Percentiles rank a stretch among this genome's conserved stretches.
phyloP scores from a whole-genome alignment of 495 filamentous ascomycete genomes.

The Opeltia flavorubescens region DNA sequence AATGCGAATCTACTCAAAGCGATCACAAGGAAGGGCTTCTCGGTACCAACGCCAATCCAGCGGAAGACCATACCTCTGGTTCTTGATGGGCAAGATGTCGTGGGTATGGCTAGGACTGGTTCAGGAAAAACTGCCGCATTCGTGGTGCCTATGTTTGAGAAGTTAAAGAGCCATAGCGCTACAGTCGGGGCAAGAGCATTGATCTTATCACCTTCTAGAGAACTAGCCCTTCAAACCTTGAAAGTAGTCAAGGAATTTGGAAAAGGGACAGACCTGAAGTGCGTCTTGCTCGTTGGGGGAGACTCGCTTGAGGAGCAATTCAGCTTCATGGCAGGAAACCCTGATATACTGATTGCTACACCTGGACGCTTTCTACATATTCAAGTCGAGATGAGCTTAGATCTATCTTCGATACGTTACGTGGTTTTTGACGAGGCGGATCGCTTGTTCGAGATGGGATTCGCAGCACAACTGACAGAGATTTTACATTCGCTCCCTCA shows the following conservation, averaged over 20 bases:
- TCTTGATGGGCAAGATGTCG: conserved; percentile 78
- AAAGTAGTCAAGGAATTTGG: conserved; percentile 94
- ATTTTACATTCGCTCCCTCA: conserved; percentile 79
- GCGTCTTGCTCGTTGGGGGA: conserved; percentile 80
- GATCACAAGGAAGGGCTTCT: conserved; percentile 85
- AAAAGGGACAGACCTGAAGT: conserved; percentile 77
- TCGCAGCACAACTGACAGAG: conserved; percentile 81
- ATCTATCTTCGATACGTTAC: conserved; percentile 73
- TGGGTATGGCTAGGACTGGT: conserved; percentile 94
- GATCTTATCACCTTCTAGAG: conserved; percentile 80
- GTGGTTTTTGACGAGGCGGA: conserved; percentile 97
- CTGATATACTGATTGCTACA: conserved; percentile 92
- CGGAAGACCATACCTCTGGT: conserved; percentile 88
- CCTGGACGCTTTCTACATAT: conserved; percentile 91
- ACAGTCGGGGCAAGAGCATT: conserved; percentile 72
- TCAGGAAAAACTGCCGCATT: conserved; percentile 97
- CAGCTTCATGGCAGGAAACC: conserved; percentile 78
- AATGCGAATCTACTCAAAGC: conserved; percentile 71
- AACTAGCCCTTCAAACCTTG: conserved; percentile 85
- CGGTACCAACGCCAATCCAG: conserved; percentile 92
- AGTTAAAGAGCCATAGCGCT: conserved; percentile 75
- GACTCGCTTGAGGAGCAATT: conserved; percentile 97
- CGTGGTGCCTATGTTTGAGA: conserved; percentile 95
- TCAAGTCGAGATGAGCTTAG: conserved; percentile 86
- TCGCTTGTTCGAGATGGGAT: conserved; percentile 95